Percentiles rank a stretch among this genome's conserved stretches.
Conservation (phyloP, 257 asterid genomes). For the Solanum medicagineum region DNA sequence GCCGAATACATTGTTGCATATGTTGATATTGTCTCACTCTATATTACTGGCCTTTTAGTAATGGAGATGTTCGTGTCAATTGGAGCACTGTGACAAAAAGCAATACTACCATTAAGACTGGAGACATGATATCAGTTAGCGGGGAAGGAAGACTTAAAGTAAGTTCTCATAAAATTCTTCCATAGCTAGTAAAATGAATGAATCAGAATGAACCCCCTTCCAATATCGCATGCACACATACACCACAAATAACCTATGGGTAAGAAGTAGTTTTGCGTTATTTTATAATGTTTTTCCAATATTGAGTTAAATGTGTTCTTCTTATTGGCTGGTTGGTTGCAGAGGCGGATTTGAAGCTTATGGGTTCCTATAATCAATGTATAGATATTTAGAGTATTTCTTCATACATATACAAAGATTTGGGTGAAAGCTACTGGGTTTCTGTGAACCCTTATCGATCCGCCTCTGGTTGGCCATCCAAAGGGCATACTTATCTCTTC, state of each 20-base stretch:
- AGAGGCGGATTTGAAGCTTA: not conserved
- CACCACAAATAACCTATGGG: not conserved
- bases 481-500: not conserved
- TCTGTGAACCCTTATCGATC: not conserved
- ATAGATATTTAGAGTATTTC: not conserved
- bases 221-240: not conserved
- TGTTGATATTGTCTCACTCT: not conserved
- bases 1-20: not conserved
- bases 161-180: not conserved
- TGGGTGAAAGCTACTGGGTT: not conserved
- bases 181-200: not conserved
- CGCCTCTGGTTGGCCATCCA: not conserved
- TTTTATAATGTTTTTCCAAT: not conserved
- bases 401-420: not conserved
- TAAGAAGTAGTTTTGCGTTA: not conserved
- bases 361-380: not conserved
- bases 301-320: not conserved
- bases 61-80: constrained; percentile 84
- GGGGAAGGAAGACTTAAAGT: constrained; percentile 83
- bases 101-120: constrained; percentile 51
- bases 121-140: constrained; percentile 67
- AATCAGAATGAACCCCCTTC: not conserved
- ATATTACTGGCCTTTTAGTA: constrained; percentile 21
- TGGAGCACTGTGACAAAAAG: constrained; percentile 63
- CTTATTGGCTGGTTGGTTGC: not conserved